Percentiles rank a stretch among this genome's conserved stretches.
Evolutionary conservation across 352 stramenopile genomes (phyloP).

Genomic region (Phytophthora citrophthora): DNA sequence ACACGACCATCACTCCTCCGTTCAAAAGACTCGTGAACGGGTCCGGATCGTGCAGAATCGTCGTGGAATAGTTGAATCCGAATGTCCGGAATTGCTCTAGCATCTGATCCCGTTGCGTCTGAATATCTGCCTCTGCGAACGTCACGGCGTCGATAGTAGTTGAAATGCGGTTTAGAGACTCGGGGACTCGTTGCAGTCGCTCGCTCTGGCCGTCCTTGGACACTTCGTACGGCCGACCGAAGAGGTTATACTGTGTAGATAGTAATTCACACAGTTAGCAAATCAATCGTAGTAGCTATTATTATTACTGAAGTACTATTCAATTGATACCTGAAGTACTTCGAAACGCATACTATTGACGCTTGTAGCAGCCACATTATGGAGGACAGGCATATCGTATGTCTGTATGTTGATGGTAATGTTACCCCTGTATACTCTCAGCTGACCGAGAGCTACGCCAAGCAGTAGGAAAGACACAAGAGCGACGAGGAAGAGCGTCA

Average conservation of each 20-base stretch:
- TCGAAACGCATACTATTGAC: conserved; percentile 51
- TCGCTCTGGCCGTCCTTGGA: conserved; percentile 75
- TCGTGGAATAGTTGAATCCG: conserved; percentile 70
- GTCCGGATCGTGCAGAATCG: conserved; percentile 76
- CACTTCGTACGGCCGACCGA: conserved; percentile 72
- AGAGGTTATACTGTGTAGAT: conserved; percentile 83
- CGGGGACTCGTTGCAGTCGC: conserved; percentile 66
- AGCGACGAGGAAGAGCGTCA: conserved; percentile 1
- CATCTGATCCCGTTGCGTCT: conserved; percentile 62
- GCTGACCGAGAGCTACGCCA: background rate
- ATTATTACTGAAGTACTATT: background rate
- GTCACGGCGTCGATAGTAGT: conserved; percentile 75
- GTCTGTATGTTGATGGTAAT: conserved; percentile 8
- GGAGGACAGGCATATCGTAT: conserved; percentile 3
- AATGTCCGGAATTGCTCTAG: conserved; percentile 57
- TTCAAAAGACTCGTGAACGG: conserved; percentile 86
- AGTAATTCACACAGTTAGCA: background rate
- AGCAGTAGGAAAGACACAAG: conserved; percentile 11
- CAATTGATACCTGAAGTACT: conserved; percentile 56
- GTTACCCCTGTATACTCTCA: background rate
- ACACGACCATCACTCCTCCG: conserved; percentile 81
- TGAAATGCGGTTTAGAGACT: conserved; percentile 52
- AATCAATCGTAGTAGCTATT: background rate
- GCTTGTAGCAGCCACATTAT: background rate
- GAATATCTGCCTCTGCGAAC: conserved; percentile 73